Conservation (phyloP, 2,329 filamentous ascomycete species). For the Penicillium rolfsii region DNA sequence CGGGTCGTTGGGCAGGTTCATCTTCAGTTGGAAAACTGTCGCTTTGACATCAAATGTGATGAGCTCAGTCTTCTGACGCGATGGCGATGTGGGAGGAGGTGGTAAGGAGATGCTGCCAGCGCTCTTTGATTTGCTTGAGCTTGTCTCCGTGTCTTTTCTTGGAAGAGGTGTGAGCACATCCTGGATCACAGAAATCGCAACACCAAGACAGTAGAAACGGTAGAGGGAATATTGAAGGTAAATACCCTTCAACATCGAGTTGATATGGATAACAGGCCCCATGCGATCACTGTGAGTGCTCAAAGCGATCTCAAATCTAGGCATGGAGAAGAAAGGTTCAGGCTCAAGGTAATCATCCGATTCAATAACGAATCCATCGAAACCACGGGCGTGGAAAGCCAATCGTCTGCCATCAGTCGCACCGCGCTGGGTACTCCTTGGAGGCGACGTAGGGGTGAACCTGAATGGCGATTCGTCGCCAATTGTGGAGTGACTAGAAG, state of each 20-base stretch:
- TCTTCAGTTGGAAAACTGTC: slow-evolving; percentile 82
- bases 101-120: slow-evolving; percentile 30
- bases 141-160: slow-evolving; percentile 18
- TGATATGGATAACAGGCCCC: slow-evolving; percentile 84
- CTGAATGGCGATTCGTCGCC: slow-evolving; percentile 64
- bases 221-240: slow-evolving; percentile 90
- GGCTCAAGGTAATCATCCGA: slow-evolving; percentile 79
- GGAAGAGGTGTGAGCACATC: slow-evolving; percentile 61
- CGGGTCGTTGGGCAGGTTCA: slow-evolving; percentile 85
- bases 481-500: slow-evolving; percentile 70
- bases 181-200: slow-evolving; percentile 75
- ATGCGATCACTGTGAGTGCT: slow-evolving; percentile 84
- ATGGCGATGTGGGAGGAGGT: slow-evolving; percentile 29
- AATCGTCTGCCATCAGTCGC: slow-evolving; percentile 78
- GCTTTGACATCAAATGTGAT: slow-evolving; percentile 81
- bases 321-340: slow-evolving; percentile 83
- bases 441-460: slow-evolving; percentile 56
- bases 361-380: slow-evolving; percentile 91
- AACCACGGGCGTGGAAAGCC: slow-evolving; percentile 75
- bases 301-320: slow-evolving; percentile 83
- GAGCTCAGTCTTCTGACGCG: slow-evolving; percentile 60
- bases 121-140: slow-evolving; percentile 21
- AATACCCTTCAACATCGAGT: slow-evolving; percentile 77
- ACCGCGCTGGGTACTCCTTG: slow-evolving; percentile 43
- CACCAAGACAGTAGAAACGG: slow-evolving; percentile 84